phyloP scores from a whole-genome alignment of 1,139 yeast genomes.

The Diutina pseudorugosa region DNA sequence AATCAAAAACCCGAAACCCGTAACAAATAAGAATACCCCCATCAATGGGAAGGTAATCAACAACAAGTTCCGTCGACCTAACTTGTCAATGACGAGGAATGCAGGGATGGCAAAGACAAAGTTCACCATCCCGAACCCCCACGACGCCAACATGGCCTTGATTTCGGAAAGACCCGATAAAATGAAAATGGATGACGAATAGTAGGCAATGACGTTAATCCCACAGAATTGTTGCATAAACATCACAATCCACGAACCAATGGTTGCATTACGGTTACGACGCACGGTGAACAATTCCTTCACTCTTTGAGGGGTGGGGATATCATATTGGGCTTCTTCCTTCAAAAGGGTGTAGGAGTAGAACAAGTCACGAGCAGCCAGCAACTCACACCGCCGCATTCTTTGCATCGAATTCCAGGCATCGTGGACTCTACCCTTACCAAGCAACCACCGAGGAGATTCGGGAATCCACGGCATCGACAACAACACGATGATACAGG shows the following conservation, averaged over 20 bases:
- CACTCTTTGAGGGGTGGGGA: constrained; percentile 18
- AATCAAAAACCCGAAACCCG: constrained; percentile 49
- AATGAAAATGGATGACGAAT: constrained; percentile 1
- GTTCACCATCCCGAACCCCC: constrained; percentile 5
- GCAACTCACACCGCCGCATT: neutral
- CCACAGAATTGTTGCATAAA: constrained; percentile 93
- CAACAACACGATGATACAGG: neutral
- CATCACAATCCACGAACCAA: constrained; percentile 75
- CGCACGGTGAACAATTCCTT: constrained; percentile 52
- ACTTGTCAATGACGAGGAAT: constrained; percentile 2
- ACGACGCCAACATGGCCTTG: constrained; percentile 3
- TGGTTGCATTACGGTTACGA: constrained; percentile 73
- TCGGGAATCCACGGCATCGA: constrained; percentile 4
- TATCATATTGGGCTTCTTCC: constrained; percentile 10
- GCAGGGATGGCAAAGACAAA: constrained; percentile 4
- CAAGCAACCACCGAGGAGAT: constrained; percentile 4
- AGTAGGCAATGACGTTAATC: constrained; percentile 23
- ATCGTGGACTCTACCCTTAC: constrained; percentile 1
- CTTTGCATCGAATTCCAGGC: neutral
- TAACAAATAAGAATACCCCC: neutral
- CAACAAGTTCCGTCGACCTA: constrained; percentile 1
- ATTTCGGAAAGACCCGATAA: neutral
- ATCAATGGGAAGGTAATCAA: constrained; percentile 3
- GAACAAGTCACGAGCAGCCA: constrained; percentile 65
- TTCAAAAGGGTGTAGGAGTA: constrained; percentile 32